Percentiles rank a stretch among this genome's conserved stretches.
Evolutionary conservation across 495 filamentous ascomycete species (phyloP).

Genomic region (Chaetomium cochliodes): DNA sequence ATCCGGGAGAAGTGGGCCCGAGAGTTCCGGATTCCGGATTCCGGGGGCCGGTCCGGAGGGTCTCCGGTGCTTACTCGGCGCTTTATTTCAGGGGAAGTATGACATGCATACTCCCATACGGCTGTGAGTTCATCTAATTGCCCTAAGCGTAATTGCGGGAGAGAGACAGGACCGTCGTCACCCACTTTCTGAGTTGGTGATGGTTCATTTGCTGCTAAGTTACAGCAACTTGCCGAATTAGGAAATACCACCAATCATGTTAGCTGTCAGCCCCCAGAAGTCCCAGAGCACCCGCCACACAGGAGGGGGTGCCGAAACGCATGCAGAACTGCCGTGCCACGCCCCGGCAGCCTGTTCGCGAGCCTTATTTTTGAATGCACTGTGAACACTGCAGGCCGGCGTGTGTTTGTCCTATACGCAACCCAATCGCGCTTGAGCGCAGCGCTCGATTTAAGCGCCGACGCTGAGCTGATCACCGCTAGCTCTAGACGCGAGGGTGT

Average conservation of each 20-base stretch:
- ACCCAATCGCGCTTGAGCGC: neutral
- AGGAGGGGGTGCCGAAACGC: neutral
- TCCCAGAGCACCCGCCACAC: neutral
- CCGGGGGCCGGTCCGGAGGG: neutral
- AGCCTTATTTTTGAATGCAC: neutral
- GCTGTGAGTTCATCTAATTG: neutral
- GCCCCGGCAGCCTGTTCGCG: neutral
- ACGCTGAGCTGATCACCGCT: neutral
- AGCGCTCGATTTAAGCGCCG: conserved; percentile 1
- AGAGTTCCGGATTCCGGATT: neutral
- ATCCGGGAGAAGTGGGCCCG: neutral
- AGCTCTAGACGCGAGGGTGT: neutral
- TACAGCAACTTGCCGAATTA: neutral
- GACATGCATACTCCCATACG: neutral
- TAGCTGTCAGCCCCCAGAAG: neutral
- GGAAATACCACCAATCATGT: conserved; percentile 5
- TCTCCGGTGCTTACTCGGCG: neutral
- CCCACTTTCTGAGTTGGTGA: neutral
- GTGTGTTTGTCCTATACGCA: neutral
- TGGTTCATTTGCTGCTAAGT: neutral
- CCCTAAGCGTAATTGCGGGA: neutral
- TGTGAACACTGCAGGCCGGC: neutral
- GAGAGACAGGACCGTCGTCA: neutral
- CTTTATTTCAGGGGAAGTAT: neutral
- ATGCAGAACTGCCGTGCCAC: conserved; percentile 7